These are phyloP conservation scores for Solanum chilense DNA, from an alignment of 257 asterid species.

Conservation along the genomic window DNA sequence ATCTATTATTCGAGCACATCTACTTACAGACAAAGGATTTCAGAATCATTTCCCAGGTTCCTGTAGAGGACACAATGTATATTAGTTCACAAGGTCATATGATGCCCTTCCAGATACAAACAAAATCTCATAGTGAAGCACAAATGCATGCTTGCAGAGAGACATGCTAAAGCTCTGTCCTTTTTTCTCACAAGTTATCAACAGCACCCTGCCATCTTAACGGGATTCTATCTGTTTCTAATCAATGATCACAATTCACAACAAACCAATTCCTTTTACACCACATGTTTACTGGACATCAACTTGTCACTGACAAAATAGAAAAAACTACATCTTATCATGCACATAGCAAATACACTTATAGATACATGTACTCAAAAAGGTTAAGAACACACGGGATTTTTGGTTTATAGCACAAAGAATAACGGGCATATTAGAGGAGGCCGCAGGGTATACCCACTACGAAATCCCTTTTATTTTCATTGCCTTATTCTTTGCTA, in stretches of 20 bases:
- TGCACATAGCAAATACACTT: neutral
- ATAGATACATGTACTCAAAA: neutral
- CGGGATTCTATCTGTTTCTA: neutral
- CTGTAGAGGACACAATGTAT: neutral
- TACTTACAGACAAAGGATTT: neutral
- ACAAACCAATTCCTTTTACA: neutral
- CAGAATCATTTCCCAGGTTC: neutral
- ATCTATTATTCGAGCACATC: neutral
- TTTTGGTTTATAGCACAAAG: neutral
- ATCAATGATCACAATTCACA: neutral
- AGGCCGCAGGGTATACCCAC: neutral
- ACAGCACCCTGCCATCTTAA: neutral
- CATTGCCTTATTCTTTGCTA: neutral
- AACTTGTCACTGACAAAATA: neutral
- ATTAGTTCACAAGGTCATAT: neutral
- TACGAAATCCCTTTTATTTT: neutral
- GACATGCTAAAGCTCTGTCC: neutral
- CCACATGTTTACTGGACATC: neutral
- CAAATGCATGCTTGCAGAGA: neutral
- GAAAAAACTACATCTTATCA: neutral
- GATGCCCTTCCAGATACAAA: neutral
- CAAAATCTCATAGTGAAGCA: neutral
- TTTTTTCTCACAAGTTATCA: neutral
- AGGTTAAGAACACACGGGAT: neutral
- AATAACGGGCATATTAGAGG: neutral